phyloP scores from a whole-genome alignment of 106 monocot genomes.

The Phalaenopsis aphrodite region DNA sequence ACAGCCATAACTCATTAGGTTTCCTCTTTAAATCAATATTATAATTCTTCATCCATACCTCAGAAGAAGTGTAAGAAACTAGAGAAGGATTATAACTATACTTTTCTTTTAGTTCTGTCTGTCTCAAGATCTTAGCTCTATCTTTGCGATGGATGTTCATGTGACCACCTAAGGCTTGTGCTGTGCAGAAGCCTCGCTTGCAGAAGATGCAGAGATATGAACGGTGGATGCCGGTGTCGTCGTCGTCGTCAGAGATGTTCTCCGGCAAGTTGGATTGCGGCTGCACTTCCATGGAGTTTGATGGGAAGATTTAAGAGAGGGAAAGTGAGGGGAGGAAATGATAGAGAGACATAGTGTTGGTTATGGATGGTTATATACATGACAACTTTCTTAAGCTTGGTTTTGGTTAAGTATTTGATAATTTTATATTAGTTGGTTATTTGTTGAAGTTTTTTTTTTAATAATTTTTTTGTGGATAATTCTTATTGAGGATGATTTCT shows the following conservation, averaged over 20 bases:
- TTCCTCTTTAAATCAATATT: neutral
- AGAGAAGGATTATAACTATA: neutral
- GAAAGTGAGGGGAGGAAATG: neutral
- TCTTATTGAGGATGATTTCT: no score
- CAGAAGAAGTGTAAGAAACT: neutral
- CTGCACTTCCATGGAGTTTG: neutral
- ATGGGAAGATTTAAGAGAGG: neutral
- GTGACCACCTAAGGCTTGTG: constrained; percentile 64
- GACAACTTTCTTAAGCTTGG: no score
- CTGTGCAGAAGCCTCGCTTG: constrained; percentile 58
- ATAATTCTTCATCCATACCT: neutral
- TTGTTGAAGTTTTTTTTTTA: no score
- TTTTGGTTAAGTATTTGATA: no score
- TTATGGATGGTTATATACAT: no score
- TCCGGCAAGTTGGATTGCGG: neutral
- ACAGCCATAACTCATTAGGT: neutral
- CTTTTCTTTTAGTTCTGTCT: neutral
- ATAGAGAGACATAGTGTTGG: neutral
- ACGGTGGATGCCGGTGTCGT: neutral
- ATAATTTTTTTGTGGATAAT: no score
- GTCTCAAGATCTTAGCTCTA: constrained; percentile 12
- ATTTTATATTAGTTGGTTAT: no score
- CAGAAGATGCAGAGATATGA: constrained; percentile 55
- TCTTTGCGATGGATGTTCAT: constrained; percentile 63
- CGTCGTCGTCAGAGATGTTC: neutral